Percentiles rank a stretch among this genome's conserved stretches.
phyloP scores from a whole-genome alignment of 192 early-diverging fungal genomes.

The Coemansia sp. region DNA sequence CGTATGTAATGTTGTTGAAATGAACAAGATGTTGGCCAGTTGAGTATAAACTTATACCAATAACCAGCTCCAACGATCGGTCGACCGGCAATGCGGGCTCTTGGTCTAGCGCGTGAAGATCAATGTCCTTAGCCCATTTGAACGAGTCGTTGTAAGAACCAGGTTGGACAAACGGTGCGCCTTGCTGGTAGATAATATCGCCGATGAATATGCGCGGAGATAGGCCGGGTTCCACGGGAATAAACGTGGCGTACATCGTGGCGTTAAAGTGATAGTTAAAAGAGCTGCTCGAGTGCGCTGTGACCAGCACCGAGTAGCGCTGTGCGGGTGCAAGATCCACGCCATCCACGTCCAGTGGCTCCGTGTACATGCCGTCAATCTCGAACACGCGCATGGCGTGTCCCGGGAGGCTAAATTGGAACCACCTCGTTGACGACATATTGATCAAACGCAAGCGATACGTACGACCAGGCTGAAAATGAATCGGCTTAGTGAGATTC shows the following conservation, averaged over 20 bases:
- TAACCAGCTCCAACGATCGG: conserved; percentile 48
- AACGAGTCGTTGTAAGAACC: conserved; percentile 2
- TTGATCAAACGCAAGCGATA: conserved; percentile 82
- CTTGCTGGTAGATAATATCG: conserved; percentile 63
- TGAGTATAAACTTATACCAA: conserved; percentile 59
- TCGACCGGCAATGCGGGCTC: conserved; percentile 56
- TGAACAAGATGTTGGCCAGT: conserved; percentile 72
- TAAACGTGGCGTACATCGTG: conserved; percentile 60
- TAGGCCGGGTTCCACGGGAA: conserved; percentile 40
- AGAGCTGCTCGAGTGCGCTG: conserved; percentile 58
- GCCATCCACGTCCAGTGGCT: conserved; percentile 57
- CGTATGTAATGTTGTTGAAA: conserved; percentile 74
- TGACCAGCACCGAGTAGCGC: conserved; percentile 80
- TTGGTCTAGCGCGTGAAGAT: conserved; percentile 55
- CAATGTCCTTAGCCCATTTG: conserved; percentile 42
- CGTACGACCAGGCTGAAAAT: conserved; percentile 70
- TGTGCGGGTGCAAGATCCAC: conserved; percentile 71
- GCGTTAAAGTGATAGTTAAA: conserved; percentile 72
- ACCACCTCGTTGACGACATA: conserved; percentile 68
- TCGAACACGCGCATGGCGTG: conserved; percentile 80
- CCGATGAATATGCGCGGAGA: conserved; percentile 54
- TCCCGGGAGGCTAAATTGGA: conserved; percentile 72
- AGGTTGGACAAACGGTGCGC: conserved; percentile 51
- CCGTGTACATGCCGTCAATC: conserved; percentile 68
- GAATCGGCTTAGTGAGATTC: conserved; percentile 51